Conservation (phyloP, 768 basidiomycete genomes). For the Lactarius psammicola region DNA sequence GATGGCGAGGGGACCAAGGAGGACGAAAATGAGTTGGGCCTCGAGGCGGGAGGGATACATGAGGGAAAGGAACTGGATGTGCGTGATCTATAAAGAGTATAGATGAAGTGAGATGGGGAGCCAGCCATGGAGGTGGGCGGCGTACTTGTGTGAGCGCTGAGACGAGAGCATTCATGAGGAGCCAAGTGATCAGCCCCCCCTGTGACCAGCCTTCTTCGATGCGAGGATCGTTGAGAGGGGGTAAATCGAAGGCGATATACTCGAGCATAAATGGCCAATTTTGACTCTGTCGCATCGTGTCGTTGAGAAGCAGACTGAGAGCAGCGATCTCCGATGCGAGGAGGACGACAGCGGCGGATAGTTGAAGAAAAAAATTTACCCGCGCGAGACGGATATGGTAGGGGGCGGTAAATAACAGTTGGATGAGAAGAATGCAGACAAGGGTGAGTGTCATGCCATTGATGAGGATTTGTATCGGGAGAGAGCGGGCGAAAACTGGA, state of each 20-base stretch:
- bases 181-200: slow-evolving; percentile 72
- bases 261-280: slow-evolving; percentile 95
- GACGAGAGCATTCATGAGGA: slow-evolving; percentile 82
- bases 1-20: slow-evolving; percentile 87
- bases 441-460: slow-evolving; percentile 85
- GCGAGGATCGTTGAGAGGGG: slow-evolving; percentile 45
- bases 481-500: slow-evolving; percentile 80
- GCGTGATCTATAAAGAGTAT: slow-evolving; percentile 67
- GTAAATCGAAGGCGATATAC: slow-evolving; percentile 82
- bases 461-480: slow-evolving; percentile 88
- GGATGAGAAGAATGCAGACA: slow-evolving; percentile 79
- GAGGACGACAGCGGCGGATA: slow-evolving; percentile 78
- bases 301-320: slow-evolving; percentile 67
- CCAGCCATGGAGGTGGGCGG: slow-evolving; percentile 18
- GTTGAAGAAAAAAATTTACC: slow-evolving; percentile 87
- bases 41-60: slow-evolving; percentile 91
- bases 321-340: slow-evolving; percentile 77
- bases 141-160: slow-evolving; percentile 82
- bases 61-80: slow-evolving; percentile 95
- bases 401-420: slow-evolving; percentile 91
- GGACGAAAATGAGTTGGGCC: slow-evolving; percentile 75
- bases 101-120: neutral
- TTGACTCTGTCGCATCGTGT: slow-evolving; percentile 58
- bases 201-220: slow-evolving; percentile 52
- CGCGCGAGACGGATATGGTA: slow-evolving; percentile 95